A percentile compares a stretch with the other conserved stretches of the same genome.
Conservation (phyloP, 768 basidiomycete genomes). For the Collybia nuda region DNA sequence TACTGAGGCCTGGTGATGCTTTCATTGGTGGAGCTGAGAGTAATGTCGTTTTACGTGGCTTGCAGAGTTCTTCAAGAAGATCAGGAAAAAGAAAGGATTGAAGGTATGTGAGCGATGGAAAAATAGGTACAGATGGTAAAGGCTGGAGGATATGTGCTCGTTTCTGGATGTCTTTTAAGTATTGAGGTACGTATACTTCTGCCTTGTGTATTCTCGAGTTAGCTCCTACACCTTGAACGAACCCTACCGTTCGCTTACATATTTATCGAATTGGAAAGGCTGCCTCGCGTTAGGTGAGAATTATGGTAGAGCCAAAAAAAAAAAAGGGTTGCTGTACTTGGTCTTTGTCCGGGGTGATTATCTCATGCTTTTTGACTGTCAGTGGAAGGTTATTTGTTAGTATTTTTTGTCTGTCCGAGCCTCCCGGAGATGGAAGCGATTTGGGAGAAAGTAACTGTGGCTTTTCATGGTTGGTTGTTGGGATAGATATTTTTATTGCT, state of each 20-base stretch:
- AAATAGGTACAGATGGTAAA: constrained; percentile 40
- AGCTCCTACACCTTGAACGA: neutral
- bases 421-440: constrained; percentile 10
- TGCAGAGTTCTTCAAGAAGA: constrained; percentile 28
- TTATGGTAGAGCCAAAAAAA: neutral
- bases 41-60: constrained; percentile 20
- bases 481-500: constrained; percentile 3
- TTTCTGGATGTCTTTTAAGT: constrained; percentile 49
- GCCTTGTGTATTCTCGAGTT: constrained; percentile 29
- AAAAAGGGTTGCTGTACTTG: constrained; percentile 15
- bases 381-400: neutral
- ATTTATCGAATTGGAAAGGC: constrained; percentile 40
- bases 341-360: constrained; percentile 3
- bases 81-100: constrained; percentile 37
- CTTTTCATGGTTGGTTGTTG: constrained; percentile 2
- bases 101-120: constrained; percentile 41
- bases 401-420: neutral
- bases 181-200: constrained; percentile 47
- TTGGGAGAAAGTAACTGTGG: constrained; percentile 17
- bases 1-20: constrained; percentile 23
- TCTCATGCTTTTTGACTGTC: constrained; percentile 1
- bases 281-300: constrained; percentile 6
- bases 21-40: constrained; percentile 27
- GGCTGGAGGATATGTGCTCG: constrained; percentile 40
- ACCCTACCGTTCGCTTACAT: constrained; percentile 25